Evolutionary conservation across 495 filamentous ascomycete species (phyloP).

Genomic region (Penicillium paradoxum): DNA sequence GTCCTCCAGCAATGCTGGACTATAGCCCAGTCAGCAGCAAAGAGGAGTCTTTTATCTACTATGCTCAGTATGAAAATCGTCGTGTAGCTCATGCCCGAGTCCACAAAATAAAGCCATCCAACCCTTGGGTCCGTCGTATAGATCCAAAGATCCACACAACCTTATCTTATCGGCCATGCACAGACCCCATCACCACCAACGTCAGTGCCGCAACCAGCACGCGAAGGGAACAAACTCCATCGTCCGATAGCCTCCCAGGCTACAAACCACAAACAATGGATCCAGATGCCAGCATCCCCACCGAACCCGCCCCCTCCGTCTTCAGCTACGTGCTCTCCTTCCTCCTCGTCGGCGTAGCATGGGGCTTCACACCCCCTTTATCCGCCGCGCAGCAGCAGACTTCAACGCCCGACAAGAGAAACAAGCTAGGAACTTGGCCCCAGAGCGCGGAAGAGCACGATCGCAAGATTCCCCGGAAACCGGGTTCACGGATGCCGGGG

Average conservation of each 20-base stretch:
- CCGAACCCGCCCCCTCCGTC: conserved; percentile 57
- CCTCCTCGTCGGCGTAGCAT: conserved; percentile 85
- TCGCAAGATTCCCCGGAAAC: background rate
- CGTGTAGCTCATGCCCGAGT: no score
- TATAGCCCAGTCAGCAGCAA: no score
- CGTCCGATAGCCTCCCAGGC: background rate
- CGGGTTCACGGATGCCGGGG: background rate
- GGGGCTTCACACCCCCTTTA: conserved; percentile 65
- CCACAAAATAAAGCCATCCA: background rate
- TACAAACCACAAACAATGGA: conserved; percentile 21
- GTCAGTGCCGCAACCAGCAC: background rate
- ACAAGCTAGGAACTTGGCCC: conserved; percentile 2
- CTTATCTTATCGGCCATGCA: background rate
- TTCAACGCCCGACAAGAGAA: conserved; percentile 49
- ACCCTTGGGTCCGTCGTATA: background rate
- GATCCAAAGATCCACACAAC: background rate
- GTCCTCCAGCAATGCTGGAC: no score
- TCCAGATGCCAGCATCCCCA: conserved; percentile 23
- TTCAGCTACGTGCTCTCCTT: conserved; percentile 83
- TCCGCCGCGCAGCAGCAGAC: conserved; percentile 54
- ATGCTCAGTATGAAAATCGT: no score
- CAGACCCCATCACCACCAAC: background rate
- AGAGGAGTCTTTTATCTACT: no score
- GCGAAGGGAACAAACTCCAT: background rate
- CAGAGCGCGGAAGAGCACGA: conserved; percentile 12